A percentile compares a stretch with the other conserved stretches of the same genome.
Evolutionary conservation across 352 stramenopile species (phyloP).

Genomic region (Globisporangium nagaii): DNA sequence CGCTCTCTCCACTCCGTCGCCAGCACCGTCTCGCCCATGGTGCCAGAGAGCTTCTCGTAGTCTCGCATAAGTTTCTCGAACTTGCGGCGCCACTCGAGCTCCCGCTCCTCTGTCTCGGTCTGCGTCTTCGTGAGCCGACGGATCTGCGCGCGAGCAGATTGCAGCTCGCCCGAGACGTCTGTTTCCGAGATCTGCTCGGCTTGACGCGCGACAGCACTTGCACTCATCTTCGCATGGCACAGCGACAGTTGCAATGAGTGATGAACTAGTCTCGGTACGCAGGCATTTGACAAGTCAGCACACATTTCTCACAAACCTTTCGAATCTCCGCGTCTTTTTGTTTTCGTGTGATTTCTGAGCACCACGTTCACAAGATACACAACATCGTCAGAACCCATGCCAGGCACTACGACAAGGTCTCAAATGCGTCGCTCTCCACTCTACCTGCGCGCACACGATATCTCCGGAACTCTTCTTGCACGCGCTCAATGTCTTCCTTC

Average conservation of each 20-base stretch:
- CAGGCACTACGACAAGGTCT: too few species aligned
- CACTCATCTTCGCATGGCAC: conserved; percentile 54
- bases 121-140: conserved; percentile 73
- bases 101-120: conserved; percentile 66
- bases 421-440: too few species aligned
- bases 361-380: not conserved
- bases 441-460: conserved; percentile 80
- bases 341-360: conserved; percentile 82
- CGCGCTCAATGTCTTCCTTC: conserved; percentile 76
- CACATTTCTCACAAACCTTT: conserved; percentile 37
- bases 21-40: conserved; percentile 80
- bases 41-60: conserved; percentile 81
- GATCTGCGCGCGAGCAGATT: conserved; percentile 67
- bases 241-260: too few species aligned
- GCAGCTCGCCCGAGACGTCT: conserved; percentile 62
- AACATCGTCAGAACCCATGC: not conserved
- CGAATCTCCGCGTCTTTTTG: conserved; percentile 85
- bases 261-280: too few species aligned
- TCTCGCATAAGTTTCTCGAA: conserved; percentile 84
- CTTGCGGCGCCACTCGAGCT: conserved; percentile 76
- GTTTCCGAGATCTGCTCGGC: conserved; percentile 76
- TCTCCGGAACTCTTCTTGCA: conserved; percentile 84
- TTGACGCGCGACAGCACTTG: conserved; percentile 66
- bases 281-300: too few species aligned
- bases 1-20: conserved; percentile 82